Base-by-base conservation (phyloP, 1,284 basidiomycete genomes). In the Malassezia cuniculi region DNA sequence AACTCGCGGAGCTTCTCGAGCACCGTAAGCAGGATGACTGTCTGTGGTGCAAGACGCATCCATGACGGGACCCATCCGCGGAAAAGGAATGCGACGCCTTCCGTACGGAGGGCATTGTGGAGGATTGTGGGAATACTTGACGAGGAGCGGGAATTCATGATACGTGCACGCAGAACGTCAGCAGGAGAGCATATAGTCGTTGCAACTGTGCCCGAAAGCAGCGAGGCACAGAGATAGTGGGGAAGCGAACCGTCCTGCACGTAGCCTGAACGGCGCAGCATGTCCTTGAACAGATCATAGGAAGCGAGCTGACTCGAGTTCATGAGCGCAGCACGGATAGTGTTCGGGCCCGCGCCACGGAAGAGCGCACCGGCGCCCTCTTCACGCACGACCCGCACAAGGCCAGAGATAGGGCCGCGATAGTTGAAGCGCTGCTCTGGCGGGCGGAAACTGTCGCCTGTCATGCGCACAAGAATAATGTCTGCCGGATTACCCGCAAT, bases 11-110 rank as follows among this genome's bases (percentile, higher is more conserved):
- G 27, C 45, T 61, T 59, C 38, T 66, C 62, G 16, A 66, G 38
- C 12, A 59, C 56, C 10, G 63, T 51, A 28, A 66, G 60, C 19
- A 62, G 50, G 30, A 66, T 57, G 37, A 66, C 58, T 20, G 62
- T 66, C 27, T 66, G 57, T 3, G 63, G 63, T n/a, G 50, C 47
- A 19, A 66, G 39, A 6, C 63, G 40, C 38, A 65, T 71, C 71
- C 72, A 74, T 1, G 72, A 71, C 4, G 73, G 73, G 7, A 72
- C 68, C 73, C 73, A 75, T n/a, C 73, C 73, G 38, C 71, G 68
- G 66, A 75, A 73, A 27, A 75, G 51, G 67, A 74, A 74, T 11
- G 61, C 55, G 9, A 71, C 66, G 1, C 73, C 72, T 45, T 70
- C 67, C 18, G 52, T 54, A 8, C 57, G 41, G 17, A 69, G 46